Evolutionary conservation across 2,329 filamentous ascomycete species (phyloP).

Genomic region (Emericellopsis atlantica): DNA sequence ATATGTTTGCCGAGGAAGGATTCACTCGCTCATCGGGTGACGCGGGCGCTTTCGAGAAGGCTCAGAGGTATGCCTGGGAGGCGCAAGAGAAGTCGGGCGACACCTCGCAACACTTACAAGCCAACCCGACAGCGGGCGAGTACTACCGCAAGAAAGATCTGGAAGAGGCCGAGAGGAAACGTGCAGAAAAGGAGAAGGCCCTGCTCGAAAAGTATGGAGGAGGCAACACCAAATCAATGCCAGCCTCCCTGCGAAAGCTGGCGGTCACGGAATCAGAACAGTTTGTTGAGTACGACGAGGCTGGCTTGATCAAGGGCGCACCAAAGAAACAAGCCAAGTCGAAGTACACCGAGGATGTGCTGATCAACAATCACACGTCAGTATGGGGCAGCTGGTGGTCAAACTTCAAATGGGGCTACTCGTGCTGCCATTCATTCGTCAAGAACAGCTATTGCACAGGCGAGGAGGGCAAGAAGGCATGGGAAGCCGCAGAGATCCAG

Average conservation of each 20-base stretch:
- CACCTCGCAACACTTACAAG: constrained; percentile 79
- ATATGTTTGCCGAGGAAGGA: constrained; percentile 82
- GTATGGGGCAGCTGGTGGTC: constrained; percentile 98
- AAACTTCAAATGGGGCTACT: constrained; percentile 89
- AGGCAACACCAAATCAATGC: constrained; percentile 40
- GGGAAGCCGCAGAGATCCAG: constrained; percentile 60
- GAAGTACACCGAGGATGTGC: constrained; percentile 82
- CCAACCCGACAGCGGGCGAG: constrained; percentile 90
- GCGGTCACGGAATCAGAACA: constrained; percentile 69
- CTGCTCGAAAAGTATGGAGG: constrained; percentile 75
- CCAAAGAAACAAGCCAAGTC: constrained; percentile 66
- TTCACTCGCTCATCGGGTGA: constrained; percentile 84
- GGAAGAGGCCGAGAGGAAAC: constrained; percentile 59
- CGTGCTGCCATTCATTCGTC: constrained; percentile 83
- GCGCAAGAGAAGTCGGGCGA: constrained; percentile 72
- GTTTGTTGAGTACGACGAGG: constrained; percentile 91
- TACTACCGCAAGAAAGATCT: constrained; percentile 68
- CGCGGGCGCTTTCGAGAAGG: constrained; percentile 81
- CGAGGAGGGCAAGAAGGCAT: constrained; percentile 71
- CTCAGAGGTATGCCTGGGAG: constrained; percentile 89
- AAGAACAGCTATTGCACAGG: constrained; percentile 98
- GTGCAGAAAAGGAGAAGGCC: constrained; percentile 53
- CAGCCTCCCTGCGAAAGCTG: constrained; percentile 50
- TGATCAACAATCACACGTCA: constrained; percentile 80
- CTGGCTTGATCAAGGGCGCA: constrained; percentile 78